These are phyloP conservation scores for Cercophora samala DNA, from an alignment of 495 filamentous ascomycete genomes.

Conservation along the genomic window DNA sequence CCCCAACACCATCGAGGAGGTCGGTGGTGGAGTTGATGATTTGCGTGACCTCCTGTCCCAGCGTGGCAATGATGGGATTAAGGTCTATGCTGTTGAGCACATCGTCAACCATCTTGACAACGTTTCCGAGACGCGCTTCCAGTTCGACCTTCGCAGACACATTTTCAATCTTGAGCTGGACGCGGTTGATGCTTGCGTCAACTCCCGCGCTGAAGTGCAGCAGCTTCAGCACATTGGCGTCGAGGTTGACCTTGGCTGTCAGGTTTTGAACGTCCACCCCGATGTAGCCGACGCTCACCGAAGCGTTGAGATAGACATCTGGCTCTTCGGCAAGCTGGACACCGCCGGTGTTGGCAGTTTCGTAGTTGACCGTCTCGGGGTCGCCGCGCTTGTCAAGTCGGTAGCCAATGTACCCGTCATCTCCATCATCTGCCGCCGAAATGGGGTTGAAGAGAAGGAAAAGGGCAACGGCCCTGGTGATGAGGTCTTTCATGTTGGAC, in stretches of 20 bases:
- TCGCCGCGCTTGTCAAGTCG: constrained; percentile 48
- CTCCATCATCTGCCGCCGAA: background rate
- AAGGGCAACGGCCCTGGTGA: constrained; percentile 27
- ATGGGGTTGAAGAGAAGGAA: constrained; percentile 27
- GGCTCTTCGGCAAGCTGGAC: constrained; percentile 39
- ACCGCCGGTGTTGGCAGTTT: constrained; percentile 50
- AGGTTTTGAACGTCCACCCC: constrained; percentile 54
- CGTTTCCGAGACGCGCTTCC: constrained; percentile 54
- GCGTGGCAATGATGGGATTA: constrained; percentile 54
- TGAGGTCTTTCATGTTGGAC: constrained; percentile 14
- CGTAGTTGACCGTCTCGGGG: constrained; percentile 46
- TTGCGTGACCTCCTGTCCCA: constrained; percentile 46
- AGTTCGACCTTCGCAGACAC: constrained; percentile 55
- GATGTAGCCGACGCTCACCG: constrained; percentile 51
- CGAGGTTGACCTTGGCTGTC: constrained; percentile 58
- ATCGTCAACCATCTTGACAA: constrained; percentile 54
- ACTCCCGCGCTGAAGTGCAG: constrained; percentile 58
- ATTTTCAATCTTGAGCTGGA: constrained; percentile 51
- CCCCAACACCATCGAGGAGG: constrained; percentile 24
- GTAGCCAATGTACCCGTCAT: constrained; percentile 53
- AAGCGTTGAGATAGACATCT: constrained; percentile 57
- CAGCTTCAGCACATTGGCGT: constrained; percentile 53
- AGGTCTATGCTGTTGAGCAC: constrained; percentile 53
- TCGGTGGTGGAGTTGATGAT: constrained; percentile 46
- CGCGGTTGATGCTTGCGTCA: constrained; percentile 50